Evolutionary conservation across 2,329 filamentous ascomycete species (phyloP), one percentile per base, ranked within the genome.

Genomic region (Simplicillium aogashimaense): DNA sequence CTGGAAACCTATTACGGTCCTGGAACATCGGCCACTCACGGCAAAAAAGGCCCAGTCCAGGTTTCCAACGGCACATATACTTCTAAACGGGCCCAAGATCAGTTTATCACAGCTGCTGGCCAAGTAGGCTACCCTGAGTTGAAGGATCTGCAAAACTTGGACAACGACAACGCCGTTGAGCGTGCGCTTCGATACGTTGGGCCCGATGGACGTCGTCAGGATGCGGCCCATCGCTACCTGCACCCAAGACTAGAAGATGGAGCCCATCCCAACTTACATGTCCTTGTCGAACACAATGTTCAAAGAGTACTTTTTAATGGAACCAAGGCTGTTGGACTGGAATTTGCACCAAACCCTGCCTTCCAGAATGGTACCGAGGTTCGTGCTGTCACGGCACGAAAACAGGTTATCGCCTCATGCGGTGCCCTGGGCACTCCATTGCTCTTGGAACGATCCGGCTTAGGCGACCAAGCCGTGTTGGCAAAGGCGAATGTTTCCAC

Each of bases 381-480:
- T 5, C 20, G 20, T 25, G 9, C 20, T 9, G 57, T 79, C 14
- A 64, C 57, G 35, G 76, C 77, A 3, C 5, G 9, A 6, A 78
- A 73, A 54, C 57, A 78, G 14, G 74, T 81, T 3, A 50, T 69
- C 4, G 46, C 67, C 1, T 61, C 64, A 2, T 61, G 64, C 16
- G 73, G 72, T 9, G 63, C 70, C 0, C 61, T 66, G 14, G 66
- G 65, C 3, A 70, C 70, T 0, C 71, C 74, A 1, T 55, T 58
- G 1, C 61, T 81, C 5, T 64, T 81, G 1, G 74, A 81, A 52
- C 62, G 76, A 16, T 81, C 76, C 3, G 76, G 77, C 8, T 49
- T 81, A 7, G 74, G 72, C 16, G 60, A 63, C 37, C 57, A 60
- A 2, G 59, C 66, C 3, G 56, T 78, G 10, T 53, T 67, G 12